Evolutionary conservation across 805 yeast genomes (phyloP).

Genomic region (Pichia sporocuriosa): DNA sequence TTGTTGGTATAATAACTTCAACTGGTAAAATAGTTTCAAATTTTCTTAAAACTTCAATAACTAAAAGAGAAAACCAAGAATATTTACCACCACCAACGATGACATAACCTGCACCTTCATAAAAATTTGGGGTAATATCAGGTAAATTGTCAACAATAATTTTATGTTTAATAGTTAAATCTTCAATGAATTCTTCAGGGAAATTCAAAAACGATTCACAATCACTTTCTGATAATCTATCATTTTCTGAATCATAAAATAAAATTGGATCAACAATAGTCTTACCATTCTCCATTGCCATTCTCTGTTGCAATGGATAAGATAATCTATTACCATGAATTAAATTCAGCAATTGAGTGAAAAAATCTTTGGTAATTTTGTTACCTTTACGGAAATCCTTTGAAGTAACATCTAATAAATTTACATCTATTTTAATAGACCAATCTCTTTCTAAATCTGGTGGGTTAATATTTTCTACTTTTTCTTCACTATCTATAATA

Average conservation of each 20-base stretch:
- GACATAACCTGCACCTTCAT: constrained; percentile 29
- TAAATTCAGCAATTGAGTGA: constrained; percentile 24
- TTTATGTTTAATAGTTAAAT: constrained; percentile 42
- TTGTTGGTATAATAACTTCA: constrained; percentile 17
- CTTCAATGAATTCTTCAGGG: constrained; percentile 35
- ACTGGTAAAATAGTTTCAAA: constrained; percentile 36
- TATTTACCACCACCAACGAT: constrained; percentile 40
- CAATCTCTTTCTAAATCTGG: constrained; percentile 25
- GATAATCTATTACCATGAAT: constrained; percentile 26
- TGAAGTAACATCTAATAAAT: constrained; percentile 19
- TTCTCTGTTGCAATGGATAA: constrained; percentile 28
- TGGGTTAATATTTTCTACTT: constrained; percentile 11
- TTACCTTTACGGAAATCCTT: constrained; percentile 24
- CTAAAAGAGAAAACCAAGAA: constrained; percentile 35
- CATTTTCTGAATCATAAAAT: constrained; percentile 6
- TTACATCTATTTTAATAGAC: constrained; percentile 21
- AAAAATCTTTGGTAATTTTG: constrained; percentile 24
- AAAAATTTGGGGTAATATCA: constrained; percentile 23
- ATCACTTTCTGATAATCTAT: constrained; percentile 11
- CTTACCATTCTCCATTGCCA: constrained; percentile 20
- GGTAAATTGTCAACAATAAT: constrained; percentile 43
- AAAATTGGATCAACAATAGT: constrained; percentile 17
- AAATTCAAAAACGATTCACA: constrained; percentile 14
- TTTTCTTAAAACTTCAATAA: constrained; percentile 36
- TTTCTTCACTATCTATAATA: neutral